phyloP scores from a whole-genome alignment of 208 protist genomes.

The Trichomonas tenax region DNA sequence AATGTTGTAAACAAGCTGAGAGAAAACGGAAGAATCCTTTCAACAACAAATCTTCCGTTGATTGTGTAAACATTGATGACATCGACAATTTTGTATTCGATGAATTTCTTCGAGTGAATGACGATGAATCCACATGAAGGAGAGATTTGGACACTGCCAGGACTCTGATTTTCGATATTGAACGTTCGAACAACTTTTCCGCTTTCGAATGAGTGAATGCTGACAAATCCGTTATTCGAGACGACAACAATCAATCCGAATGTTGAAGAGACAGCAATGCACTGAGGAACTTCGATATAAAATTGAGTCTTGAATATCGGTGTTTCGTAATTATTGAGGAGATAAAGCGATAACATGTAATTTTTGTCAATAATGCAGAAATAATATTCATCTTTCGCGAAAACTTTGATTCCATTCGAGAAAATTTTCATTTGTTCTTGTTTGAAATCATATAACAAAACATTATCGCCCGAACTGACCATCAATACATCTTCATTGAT shows the following conservation, averaged over 20 bases:
- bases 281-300: neutral
- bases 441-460: no score
- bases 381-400: no score
- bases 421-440: no score
- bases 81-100: neutral
- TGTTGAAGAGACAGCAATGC: neutral
- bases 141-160: neutral
- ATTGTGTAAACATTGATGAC: neutral
- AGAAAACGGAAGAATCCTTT: neutral
- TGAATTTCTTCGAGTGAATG: neutral
- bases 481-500: no score
- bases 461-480: no score
- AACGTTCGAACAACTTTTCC: neutral
- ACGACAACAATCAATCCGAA: neutral
- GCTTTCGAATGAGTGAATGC: neutral
- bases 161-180: neutral
- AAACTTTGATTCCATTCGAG: no score
- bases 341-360: no score
- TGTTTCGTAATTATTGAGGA: no score
- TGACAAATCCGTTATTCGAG: neutral
- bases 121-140: conserved; percentile 6
- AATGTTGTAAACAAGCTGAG: neutral
- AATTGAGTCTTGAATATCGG: neutral
- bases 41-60: neutral
- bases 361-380: no score